Percentiles rank a stretch among this genome's conserved stretches.
Conservation (phyloP, 1,284 basidiomycete species). For the Irpex sp. region DNA sequence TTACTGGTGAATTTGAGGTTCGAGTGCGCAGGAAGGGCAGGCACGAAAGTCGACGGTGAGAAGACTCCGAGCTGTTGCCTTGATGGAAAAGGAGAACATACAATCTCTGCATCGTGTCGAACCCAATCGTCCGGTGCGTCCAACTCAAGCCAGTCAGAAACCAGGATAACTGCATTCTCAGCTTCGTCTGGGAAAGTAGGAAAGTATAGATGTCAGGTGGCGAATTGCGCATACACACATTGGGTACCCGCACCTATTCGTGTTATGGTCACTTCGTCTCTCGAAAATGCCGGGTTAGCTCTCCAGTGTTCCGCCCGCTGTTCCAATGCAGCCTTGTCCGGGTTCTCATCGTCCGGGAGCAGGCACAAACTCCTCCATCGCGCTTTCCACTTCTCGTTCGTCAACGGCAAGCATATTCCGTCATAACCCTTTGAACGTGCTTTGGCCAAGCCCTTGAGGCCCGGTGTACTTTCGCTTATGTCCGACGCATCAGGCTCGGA, state of each 20-base stretch:
- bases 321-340: constrained; percentile 54
- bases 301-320: constrained; percentile 88
- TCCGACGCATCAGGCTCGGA: constrained; percentile 18
- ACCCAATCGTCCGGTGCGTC: constrained; percentile 94
- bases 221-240: background rate
- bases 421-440: constrained; percentile 60
- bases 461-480: constrained; percentile 37
- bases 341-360: constrained; percentile 48
- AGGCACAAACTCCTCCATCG: constrained; percentile 92
- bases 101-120: constrained; percentile 93
- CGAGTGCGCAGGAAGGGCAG: background rate
- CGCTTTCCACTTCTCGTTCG: constrained; percentile 83
- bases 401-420: constrained; percentile 77
- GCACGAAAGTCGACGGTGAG: background rate
- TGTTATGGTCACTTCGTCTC: constrained; percentile 88
- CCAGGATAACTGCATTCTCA: constrained; percentile 71
- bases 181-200: constrained; percentile 69
- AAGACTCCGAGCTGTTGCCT: background rate
- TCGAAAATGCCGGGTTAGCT: constrained; percentile 71
- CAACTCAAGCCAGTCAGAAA: constrained; percentile 94
- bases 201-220: background rate
- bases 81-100: constrained; percentile 36
- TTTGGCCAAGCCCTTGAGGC: constrained; percentile 46
- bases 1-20: background rate
- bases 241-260: constrained; percentile 60